These are phyloP conservation scores for Candida sakaeoensis DNA, from an alignment of 805 yeast genomes.

Conservation along the genomic window DNA sequence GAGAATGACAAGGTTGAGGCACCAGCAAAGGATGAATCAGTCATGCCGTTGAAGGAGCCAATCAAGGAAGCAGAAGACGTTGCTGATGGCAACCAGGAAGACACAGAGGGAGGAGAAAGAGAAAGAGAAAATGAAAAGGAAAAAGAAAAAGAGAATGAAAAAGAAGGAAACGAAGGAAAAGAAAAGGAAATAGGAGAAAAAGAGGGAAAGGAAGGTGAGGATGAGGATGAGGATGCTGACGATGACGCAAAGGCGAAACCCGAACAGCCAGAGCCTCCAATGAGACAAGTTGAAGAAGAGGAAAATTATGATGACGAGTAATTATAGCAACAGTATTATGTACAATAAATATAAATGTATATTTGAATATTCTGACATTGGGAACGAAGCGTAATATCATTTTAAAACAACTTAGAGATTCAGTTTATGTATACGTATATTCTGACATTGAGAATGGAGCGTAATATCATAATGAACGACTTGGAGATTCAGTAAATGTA, in stretches of 20 bases:
- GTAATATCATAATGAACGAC: no score
- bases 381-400: no score
- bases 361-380: not conserved
- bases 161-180: conserved; percentile 5
- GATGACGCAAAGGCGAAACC: conserved; percentile 24
- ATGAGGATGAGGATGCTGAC: conserved; percentile 16
- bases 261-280: conserved; percentile 40
- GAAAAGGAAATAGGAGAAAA: conserved; percentile 16
- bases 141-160: not conserved
- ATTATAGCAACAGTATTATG: no score
- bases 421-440: no score
- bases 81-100: conserved; percentile 5
- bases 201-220: conserved; percentile 11
- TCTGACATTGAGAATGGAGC: no score
- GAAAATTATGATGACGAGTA: conserved; percentile 43
- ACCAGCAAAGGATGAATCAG: not conserved
- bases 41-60: conserved; percentile 6
- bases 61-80: conserved; percentile 10
- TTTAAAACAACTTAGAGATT: no score
- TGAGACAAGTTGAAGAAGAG: conserved; percentile 44
- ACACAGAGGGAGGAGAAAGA: conserved; percentile 5
- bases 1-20: conserved; percentile 6
- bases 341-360: not conserved
- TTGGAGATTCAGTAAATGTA: no score
- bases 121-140: conserved; percentile 10